Evolutionary conservation across 305 asterid species (phyloP), one percentile per base, ranked within the genome.

Genomic region (Petunia hybrid): DNA sequence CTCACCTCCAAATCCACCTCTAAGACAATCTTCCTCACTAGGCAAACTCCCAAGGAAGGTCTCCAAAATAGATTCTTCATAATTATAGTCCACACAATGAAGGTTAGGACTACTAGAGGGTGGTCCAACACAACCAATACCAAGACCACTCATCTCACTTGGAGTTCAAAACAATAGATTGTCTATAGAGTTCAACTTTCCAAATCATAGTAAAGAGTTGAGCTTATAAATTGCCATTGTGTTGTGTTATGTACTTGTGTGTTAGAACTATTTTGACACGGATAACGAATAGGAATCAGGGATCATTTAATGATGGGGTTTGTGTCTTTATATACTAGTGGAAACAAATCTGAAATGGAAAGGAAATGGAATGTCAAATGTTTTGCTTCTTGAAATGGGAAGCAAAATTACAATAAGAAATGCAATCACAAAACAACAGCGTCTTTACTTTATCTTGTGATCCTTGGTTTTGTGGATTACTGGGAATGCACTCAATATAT

Each of bases 391-490:
- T 71, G 78, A 71, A 35, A 51, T 71, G 45, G 9, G 62, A 70
- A 67, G 65, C 59, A 59, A 48, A n/a, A 5, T 46, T 3, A 61
- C 68, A 63, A 35, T 63, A 63, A 48, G 35, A 71, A 48, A 71
- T 71, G 62, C 78, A 71, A 71, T 48, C 31, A 71, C 70, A 60
- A 48, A 48, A 71, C 35, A 35, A 9, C 14, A 69, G 12, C 48
- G 35, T 71, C 78, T 82, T 83, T 67, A 75, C 85, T 78, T 82
- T 59, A 56, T 85, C 82, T 81, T 77, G 90, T 76, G 88, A 89
- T 91, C 92, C 89, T 89, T 85, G 90, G 2, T 87, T 85, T 80
- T 83, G 78, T 85, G 89, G 86, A 89, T 93, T 87, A 85, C 89
- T 74, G 89, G 67, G 63, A 87, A 76, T 76, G 69, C 87, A 89